A percentile compares a stretch with the other conserved stretches of the same genome.
These are phyloP conservation scores for Ogataea trehalophila DNA, from an alignment of 805 yeast species.

Conservation along the genomic window DNA sequence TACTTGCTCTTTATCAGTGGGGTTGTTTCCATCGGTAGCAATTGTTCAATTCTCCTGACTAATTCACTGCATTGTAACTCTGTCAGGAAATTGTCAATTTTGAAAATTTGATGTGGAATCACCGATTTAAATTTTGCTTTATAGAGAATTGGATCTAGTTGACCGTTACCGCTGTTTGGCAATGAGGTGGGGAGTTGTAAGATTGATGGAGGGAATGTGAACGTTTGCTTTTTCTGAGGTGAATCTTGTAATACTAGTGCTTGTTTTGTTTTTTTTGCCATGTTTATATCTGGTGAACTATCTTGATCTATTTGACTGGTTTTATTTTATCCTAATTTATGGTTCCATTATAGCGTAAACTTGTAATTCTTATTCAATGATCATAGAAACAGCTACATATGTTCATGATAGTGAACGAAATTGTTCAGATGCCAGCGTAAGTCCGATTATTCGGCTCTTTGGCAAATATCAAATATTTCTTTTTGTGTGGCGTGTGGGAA, in stretches of 20 bases:
- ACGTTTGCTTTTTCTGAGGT: background rate
- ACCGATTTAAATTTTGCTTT: slow-evolving; percentile 10
- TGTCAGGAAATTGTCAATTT: slow-evolving; percentile 36
- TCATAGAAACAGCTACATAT: no score
- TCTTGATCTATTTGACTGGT: no score
- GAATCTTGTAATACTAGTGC: background rate
- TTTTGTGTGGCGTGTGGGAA: no score
- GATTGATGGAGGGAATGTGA: background rate
- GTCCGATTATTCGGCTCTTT: no score
- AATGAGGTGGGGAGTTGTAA: background rate
- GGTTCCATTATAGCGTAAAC: no score
- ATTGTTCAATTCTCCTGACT: slow-evolving; percentile 25
- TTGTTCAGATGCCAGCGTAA: no score
- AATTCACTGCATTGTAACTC: slow-evolving; percentile 36
- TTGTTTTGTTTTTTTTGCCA: background rate
- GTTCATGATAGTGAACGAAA: no score
- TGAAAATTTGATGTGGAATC: slow-evolving; percentile 35
- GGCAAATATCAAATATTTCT: no score
- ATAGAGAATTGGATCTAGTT: background rate
- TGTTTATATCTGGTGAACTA: background rate
- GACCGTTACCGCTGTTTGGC: background rate
- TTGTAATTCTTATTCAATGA: no score
- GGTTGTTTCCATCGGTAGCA: slow-evolving; percentile 37
- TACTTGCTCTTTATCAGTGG: slow-evolving; percentile 43
- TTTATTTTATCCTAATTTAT: no score